phyloP scores from a whole-genome alignment of 2,329 filamentous ascomycete species.

The Penicillium decumbens region DNA sequence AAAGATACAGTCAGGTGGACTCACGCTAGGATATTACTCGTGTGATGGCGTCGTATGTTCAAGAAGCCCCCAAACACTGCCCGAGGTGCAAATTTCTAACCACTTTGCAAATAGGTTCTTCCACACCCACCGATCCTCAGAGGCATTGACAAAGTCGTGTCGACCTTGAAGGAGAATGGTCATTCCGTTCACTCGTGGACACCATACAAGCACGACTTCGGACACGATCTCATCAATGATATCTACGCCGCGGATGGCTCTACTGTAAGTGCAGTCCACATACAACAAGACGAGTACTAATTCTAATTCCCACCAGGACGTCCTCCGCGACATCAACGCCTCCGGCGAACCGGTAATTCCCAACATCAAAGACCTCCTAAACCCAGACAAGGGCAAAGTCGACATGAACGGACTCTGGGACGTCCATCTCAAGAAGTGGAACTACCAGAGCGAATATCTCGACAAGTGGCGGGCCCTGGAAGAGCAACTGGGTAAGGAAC shows the following conservation, averaged over 20 bases:
- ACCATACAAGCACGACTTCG: slow-evolving; percentile 28
- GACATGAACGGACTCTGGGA: slow-evolving; percentile 13
- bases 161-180: slow-evolving; percentile 24
- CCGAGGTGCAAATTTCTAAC: not conserved
- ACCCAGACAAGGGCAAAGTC: slow-evolving; percentile 10
- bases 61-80: not conserved
- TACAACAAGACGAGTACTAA: not conserved
- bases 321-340: slow-evolving; percentile 23
- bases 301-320: slow-evolving; percentile 20
- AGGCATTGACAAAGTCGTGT: slow-evolving; percentile 27
- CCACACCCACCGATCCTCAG: slow-evolving; percentile 39
- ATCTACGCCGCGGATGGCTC: slow-evolving; percentile 31
- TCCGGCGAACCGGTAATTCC: slow-evolving; percentile 40
- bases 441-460: slow-evolving; percentile 35
- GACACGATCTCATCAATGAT: slow-evolving; percentile 23
- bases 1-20: slow-evolving; percentile 17
- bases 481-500: slow-evolving; percentile 18
- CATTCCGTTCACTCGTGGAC: slow-evolving; percentile 31
- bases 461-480: slow-evolving; percentile 24
- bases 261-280: slow-evolving; percentile 17
- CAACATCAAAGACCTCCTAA: slow-evolving; percentile 29
- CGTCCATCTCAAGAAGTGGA: slow-evolving; percentile 23
- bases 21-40: slow-evolving; percentile 34
- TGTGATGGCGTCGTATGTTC: slow-evolving; percentile 28
- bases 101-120: slow-evolving; percentile 21